Evolutionary conservation across 257 asterid species (phyloP).

Genomic region (Primulina eburnea): DNA sequence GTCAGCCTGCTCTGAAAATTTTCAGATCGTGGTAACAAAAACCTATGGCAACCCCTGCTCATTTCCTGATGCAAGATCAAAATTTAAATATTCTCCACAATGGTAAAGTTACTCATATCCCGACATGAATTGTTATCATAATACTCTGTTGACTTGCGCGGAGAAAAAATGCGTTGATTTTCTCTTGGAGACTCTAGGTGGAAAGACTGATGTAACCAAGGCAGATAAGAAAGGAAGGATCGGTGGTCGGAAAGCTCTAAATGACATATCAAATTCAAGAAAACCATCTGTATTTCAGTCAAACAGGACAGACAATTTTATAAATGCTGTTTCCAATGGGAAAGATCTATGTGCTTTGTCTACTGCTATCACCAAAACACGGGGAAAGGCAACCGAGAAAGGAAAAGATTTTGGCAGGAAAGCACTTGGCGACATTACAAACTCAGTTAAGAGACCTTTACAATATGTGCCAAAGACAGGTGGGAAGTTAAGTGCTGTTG

Average conservation of each 20-base stretch:
- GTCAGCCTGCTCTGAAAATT: constrained; percentile 13
- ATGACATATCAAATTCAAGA: constrained; percentile 81
- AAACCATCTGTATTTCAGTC: constrained; percentile 46
- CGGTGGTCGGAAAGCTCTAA: constrained; percentile 74
- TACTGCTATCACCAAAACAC: constrained; percentile 14
- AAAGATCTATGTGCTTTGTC: constrained; percentile 40
- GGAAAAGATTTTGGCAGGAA: constrained; percentile 57
- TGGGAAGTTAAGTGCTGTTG: constrained; percentile 38
- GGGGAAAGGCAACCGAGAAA: constrained; percentile 46
- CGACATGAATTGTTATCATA: not conserved
- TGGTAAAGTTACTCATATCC: constrained; percentile 38
- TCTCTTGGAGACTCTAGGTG: constrained; percentile 41
- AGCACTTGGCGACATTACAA: constrained; percentile 80
- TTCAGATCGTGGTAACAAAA: constrained; percentile 18
- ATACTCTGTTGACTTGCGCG: not conserved
- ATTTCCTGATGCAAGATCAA: constrained; percentile 65
- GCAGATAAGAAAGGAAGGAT: constrained; percentile 46
- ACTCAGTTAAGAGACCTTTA: constrained; percentile 50
- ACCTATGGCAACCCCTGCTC: constrained; percentile 65
- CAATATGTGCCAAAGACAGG: constrained; percentile 36
- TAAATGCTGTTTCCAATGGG: constrained; percentile 40
- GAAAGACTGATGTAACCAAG: constrained; percentile 43
- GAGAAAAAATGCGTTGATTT: constrained; percentile 19
- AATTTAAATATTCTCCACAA: constrained; percentile 53
- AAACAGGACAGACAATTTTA: constrained; percentile 41